Evolutionary conservation across 352 stramenopile species (phyloP), one percentile per base, ranked within the genome.

Genomic region (Aphanomyces stellatus): DNA sequence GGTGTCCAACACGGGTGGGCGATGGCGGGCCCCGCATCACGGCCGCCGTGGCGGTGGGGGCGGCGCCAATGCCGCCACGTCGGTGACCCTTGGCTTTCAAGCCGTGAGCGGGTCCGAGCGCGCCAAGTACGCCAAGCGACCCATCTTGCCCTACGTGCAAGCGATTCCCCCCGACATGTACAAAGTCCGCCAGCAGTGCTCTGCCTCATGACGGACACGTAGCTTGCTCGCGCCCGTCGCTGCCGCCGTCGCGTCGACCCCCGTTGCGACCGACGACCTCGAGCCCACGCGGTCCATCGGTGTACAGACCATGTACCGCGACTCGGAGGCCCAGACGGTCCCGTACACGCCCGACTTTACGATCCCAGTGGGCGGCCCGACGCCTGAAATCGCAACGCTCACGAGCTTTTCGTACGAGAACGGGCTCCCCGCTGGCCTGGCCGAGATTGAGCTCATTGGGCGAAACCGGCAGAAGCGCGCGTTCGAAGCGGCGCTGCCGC

Each of bases 261-360:
- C 71, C 0, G 37, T 46, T 0, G n/a, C 62, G 6, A 73, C 82
- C 61, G 76, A 75, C 17, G 73, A 73, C 19, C 73, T 72, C 42
- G 69, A 69, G 28, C 73, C 69, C 0, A 92, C 79, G 25, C 80
- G 85, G 30, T 88, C 86, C 2, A 74, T 96, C 6, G 91, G 78
- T 6, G 80, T 96, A 17, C 93, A 98, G 78, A 98, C 91, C 7
- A 76, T 81, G 75, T 97, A 95, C 72, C 85, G 93, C 34, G 93
- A 98, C 70, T 96, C 85, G 48, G 92, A 98, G 62, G 89, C 86
- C 7, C 93, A 98, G 73, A 98, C 93, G 19, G 81, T 94, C 34
- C 90, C 93, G 37, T 98, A 98, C 75, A 95, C 90, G 31, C 93
- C 92, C 1, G 89, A 97, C 63, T 98, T 90, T 63, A 90, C 90